phyloP scores from a whole-genome alignment of 495 filamentous ascomycete genomes.

The Penicillium lagena region DNA sequence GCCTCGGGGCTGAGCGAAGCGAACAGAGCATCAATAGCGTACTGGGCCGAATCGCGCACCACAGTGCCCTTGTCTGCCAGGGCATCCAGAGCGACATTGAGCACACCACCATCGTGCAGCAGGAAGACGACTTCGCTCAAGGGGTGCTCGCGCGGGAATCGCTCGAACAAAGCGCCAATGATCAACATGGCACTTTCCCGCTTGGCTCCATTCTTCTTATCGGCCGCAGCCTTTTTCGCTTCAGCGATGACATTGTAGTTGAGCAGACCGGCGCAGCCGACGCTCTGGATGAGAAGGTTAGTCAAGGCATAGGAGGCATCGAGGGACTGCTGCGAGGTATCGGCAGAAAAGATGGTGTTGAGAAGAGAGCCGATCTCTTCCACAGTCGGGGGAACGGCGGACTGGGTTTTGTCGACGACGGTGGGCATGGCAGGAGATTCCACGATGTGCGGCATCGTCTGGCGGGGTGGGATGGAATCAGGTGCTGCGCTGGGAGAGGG shows the following conservation, averaged over 20 bases:
- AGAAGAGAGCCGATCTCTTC: slow-evolving; percentile 71
- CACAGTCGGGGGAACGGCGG: slow-evolving; percentile 52
- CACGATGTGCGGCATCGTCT: slow-evolving; percentile 61
- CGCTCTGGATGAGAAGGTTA: slow-evolving; percentile 68
- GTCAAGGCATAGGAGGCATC: slow-evolving; percentile 81
- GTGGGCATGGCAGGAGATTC: slow-evolving; percentile 53
- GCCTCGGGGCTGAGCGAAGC: slow-evolving; percentile 70
- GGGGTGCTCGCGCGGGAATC: slow-evolving; percentile 69
- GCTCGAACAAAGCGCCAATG: slow-evolving; percentile 87
- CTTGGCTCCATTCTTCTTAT: slow-evolving; percentile 86
- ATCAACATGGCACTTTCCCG: slow-evolving; percentile 94
- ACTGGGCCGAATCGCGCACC: slow-evolving; percentile 86
- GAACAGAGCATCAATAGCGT: slow-evolving; percentile 88
- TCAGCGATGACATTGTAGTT: slow-evolving; percentile 63
- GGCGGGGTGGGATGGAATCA: not conserved
- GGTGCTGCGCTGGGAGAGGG: not conserved
- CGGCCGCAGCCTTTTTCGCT: slow-evolving; percentile 77
- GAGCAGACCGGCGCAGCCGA: slow-evolving; percentile 68
- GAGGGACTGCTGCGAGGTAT: slow-evolving; percentile 79
- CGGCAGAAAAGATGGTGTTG: slow-evolving; percentile 67
- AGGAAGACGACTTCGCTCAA: slow-evolving; percentile 77
- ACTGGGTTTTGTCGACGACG: slow-evolving; percentile 49
- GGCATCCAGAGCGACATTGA: slow-evolving; percentile 71
- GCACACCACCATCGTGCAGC: slow-evolving; percentile 66
- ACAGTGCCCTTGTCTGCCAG: slow-evolving; percentile 85